Base-by-base conservation (phyloP, 1,284 basidiomycete species). In the Pisolithus thermaeus region DNA sequence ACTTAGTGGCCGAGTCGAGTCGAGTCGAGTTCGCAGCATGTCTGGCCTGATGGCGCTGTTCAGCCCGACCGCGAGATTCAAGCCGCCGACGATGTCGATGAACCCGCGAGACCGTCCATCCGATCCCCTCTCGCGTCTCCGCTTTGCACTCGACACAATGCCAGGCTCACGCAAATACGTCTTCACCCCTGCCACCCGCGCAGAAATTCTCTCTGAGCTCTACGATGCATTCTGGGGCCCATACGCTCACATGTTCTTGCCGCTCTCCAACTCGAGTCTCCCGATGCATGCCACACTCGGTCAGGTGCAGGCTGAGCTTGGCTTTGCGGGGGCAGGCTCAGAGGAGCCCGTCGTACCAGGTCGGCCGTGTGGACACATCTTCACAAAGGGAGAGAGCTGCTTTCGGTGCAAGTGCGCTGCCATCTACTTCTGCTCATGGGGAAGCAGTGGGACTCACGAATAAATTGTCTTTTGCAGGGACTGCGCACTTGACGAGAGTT, bases 381-480 rank as follows among this genome's bases (percentile, higher is more conserved):
- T 91, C 68, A 83, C 81, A 66, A 90, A 88, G 61, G 89, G 89
- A 16, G 90, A 93, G 64, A 84, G 87, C 59, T 92, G 90, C 58
- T 93, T 92, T 67, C 79, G 89, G 39, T 94, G 91, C 89, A 92
- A 91, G 91, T 92, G 65, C 75, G 91, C 77, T 3, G 5, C 8
- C 6, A 18, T 35, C 14, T 25, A 3, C 22, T 18, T 41, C 41
- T 18, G 7, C 14, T 16, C 14, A 20, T 20, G 18, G 14, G 43
- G 14, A 12, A 32, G 30, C 11, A 11, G 30, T 12, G 43, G 16
- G 38, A 11, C 30, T 7, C 14, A 16, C 39, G n/a, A 43, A 18
- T 3, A 45, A 52, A 44, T 6, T 22, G 8, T 36, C 35, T 38
- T 16, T 30, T 32, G 11, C 61, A 94, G 92, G 68, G 93, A 96